Conservation (phyloP, 805 yeast genomes). For the Ogataea kodamae region DNA sequence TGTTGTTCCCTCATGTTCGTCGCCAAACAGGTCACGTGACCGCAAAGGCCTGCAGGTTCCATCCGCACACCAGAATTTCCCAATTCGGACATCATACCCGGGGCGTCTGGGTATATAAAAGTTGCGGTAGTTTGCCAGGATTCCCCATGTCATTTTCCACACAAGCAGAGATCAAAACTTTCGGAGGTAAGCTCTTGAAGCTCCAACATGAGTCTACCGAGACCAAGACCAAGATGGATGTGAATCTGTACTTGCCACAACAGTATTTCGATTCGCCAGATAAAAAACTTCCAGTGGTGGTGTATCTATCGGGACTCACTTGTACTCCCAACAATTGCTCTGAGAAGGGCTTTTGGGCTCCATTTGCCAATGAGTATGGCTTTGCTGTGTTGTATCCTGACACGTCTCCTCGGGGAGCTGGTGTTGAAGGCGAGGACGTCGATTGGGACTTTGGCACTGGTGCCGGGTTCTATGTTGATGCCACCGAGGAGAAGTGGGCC, state of each 20-base stretch:
- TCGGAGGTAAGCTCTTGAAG: constrained; percentile 75
- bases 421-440: constrained; percentile 62
- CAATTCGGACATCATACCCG: too few species aligned
- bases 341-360: constrained; percentile 87
- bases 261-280: constrained; percentile 35
- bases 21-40: constrained; percentile 7
- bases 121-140: too few species aligned
- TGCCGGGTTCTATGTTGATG: constrained; percentile 92
- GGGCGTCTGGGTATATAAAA: too few species aligned
- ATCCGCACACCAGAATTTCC: too few species aligned
- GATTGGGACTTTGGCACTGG: constrained; percentile 90
- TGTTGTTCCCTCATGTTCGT: constrained; percentile 12
- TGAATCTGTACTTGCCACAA: constrained; percentile 79
- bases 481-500: constrained; percentile 69
- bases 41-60: constrained; percentile 1
- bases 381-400: constrained; percentile 92
- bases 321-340: constrained; percentile 92
- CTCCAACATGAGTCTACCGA: constrained; percentile 65
- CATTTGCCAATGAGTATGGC: constrained; percentile 75
- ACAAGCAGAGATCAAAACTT: constrained; percentile 52
- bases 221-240: constrained; percentile 73
- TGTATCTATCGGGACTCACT: constrained; percentile 84
- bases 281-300: constrained; percentile 62
- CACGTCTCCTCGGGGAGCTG: constrained; percentile 90
- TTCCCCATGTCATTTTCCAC: constrained; percentile 47